Conservation (phyloP, 2,329 filamentous ascomycete genomes). For the Sarocladium kiliense region DNA sequence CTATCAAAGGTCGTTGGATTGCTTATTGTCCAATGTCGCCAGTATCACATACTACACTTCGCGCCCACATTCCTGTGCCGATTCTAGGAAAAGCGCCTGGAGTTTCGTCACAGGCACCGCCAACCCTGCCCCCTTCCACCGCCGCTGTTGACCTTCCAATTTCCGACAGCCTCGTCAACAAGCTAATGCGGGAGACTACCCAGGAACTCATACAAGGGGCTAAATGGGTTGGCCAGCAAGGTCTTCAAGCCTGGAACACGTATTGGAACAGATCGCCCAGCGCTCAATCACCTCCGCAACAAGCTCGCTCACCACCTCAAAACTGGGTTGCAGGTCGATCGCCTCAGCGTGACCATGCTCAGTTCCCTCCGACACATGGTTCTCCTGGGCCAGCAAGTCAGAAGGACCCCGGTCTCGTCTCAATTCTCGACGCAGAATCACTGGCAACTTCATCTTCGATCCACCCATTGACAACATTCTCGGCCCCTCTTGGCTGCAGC, state of each 20-base stretch:
- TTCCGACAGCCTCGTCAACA: conserved; percentile 66
- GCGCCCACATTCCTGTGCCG: conserved; percentile 58
- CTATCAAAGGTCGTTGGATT: conserved; percentile 69
- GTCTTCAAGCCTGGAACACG: conserved; percentile 71
- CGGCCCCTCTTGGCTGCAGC: conserved; percentile 68
- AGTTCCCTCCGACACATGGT: conserved; percentile 74
- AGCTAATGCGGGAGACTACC: conserved; percentile 72
- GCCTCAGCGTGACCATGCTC: conserved; percentile 39
- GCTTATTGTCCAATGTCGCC: conserved; percentile 71
- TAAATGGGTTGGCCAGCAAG: conserved; percentile 72
- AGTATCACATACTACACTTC: conserved; percentile 64
- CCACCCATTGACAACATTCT: conserved; percentile 66
- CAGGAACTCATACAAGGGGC: conserved; percentile 72
- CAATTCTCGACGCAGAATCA: conserved; percentile 65
- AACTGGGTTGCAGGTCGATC: conserved; percentile 40
- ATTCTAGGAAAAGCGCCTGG: conserved; percentile 51
- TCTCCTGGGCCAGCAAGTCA: conserved; percentile 49
- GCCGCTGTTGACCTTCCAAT: conserved; percentile 69
- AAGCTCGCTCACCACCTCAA: conserved; percentile 39
- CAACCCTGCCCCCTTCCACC: conserved; percentile 61
- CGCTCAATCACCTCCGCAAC: conserved; percentile 37
- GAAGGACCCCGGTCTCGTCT: conserved; percentile 69
- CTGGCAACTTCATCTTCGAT: conserved; percentile 47
- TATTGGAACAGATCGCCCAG: conserved; percentile 64
- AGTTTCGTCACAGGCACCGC: conserved; percentile 57